These are phyloP conservation scores for Clohesyomyces aquaticus DNA, from an alignment of 495 filamentous ascomycete species.

Conservation along the genomic window DNA sequence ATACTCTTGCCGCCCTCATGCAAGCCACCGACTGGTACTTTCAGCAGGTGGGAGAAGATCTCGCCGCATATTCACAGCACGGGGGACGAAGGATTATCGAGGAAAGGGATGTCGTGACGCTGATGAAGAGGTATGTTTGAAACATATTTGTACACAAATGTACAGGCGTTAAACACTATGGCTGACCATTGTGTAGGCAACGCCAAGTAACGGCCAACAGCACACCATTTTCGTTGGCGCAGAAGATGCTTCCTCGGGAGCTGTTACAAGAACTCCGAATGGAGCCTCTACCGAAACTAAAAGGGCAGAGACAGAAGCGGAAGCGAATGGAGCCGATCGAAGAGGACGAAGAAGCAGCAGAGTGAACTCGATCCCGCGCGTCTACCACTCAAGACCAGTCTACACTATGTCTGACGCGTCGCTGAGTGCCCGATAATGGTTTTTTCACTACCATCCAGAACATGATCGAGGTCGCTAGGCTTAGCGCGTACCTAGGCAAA, in stretches of 20 bases:
- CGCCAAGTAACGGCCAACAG: conserved; percentile 70
- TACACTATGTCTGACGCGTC: conserved; percentile 77
- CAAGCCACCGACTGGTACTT: conserved; percentile 88
- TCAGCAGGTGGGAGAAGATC: conserved; percentile 78
- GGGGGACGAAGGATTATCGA: conserved; percentile 83
- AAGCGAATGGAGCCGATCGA: conserved; percentile 49
- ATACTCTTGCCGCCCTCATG: conserved; percentile 72
- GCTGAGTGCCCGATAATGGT: conserved; percentile 71
- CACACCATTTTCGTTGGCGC: conserved; percentile 81
- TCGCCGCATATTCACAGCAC: conserved; percentile 78
- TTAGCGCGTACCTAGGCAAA: conserved; percentile 84
- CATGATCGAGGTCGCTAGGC: conserved; percentile 88
- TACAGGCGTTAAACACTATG: conserved; percentile 45
- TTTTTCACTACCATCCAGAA: conserved; percentile 90
- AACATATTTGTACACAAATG: conserved; percentile 44
- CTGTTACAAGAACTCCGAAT: conserved; percentile 80
- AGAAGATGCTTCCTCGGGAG: conserved; percentile 79
- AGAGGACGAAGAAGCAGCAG: conserved; percentile 34
- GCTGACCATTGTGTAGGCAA: conserved; percentile 61
- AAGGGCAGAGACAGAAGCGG: conserved; percentile 43
- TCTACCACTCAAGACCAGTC: conserved; percentile 63
- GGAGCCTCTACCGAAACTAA: conserved; percentile 56
- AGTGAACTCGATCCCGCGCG: not conserved
- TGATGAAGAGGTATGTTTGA: conserved; percentile 80
- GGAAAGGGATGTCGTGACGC: conserved; percentile 76